These are phyloP conservation scores for Albizia julibrissin DNA, from an alignment of 306 rosid species.

Conservation along the genomic window DNA sequence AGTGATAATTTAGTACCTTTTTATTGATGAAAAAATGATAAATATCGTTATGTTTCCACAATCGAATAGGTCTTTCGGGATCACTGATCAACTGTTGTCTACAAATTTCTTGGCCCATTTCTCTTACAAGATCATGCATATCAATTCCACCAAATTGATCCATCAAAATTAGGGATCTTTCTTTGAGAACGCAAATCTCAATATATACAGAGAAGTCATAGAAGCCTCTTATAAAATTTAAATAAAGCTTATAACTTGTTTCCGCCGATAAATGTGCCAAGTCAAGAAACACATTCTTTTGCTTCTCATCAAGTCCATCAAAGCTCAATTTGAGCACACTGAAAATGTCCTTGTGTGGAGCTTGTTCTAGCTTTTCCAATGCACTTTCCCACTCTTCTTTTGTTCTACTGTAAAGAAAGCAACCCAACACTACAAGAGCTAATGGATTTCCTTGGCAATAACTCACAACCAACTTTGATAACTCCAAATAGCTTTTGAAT, in stretches of 20 bases:
- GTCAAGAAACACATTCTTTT: background rate
- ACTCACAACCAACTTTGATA: background rate
- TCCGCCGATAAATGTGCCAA: background rate
- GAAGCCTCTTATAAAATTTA: background rate
- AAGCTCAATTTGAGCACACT: slow-evolving; percentile 7
- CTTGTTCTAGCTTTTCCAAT: background rate
- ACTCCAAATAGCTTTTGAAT: background rate
- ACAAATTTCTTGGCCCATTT: background rate
- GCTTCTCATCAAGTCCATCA: slow-evolving; percentile 8
- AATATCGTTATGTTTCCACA: background rate
- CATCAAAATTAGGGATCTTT: background rate
- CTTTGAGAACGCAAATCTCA: background rate
- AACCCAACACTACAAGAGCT: slow-evolving; percentile 29
- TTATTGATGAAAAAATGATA: background rate
- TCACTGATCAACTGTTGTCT: background rate
- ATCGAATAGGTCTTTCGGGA: background rate
- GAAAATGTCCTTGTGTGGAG: background rate
- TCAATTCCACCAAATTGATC: background rate
- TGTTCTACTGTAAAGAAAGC: background rate
- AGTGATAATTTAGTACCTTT: background rate
- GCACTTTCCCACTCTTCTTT: slow-evolving; percentile 8
- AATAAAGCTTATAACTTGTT: background rate
- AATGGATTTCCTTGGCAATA: slow-evolving; percentile 26
- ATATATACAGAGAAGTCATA: background rate
- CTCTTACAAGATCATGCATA: background rate